Evolutionary conservation across 2,329 filamentous ascomycete genomes (phyloP), one percentile per base, ranked within the genome.

Genomic region (Biscogniauxia mediterranea): DNA sequence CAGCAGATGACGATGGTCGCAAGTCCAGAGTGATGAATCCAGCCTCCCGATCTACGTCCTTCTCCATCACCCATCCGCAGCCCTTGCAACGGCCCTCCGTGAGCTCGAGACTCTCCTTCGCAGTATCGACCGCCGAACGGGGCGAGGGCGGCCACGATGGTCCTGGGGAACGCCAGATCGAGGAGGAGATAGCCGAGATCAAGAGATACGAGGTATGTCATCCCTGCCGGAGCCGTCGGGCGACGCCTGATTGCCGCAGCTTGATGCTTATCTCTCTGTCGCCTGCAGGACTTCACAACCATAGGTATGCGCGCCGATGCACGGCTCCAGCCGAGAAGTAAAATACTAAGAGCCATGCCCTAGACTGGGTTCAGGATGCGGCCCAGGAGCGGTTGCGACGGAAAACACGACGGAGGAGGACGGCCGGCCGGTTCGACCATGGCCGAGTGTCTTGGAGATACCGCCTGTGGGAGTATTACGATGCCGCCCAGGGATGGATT

Each of bases 281-380:
- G 61, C 32, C 49, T 56, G 42, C 68, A 87, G 84, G 95, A 99
- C 78, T 99, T 99, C 75, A 97, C 93, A 5, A 99, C 95, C 0
- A 95, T 95, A 84, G 87, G 87, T 89, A 81, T 69, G 75, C 68
- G 73, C 66, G 64, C 62, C 62, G 52, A 61, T 61, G 56, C 63
- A 52, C 54, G 61, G 60, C 54, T 49, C 6, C 58, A 56, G 49
- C 23, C 23, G 32, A 51, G 52, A 52, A 46, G 49, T 50, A 46
- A 53, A 50, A 56, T 70, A 73, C 75, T 81, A 71, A 80, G 69
- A 63, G 55, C 28, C 20, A 61, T 51, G 56, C 55, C 54, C 79
- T 82, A 86, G 95, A 99, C 77, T 99, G 95, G 95, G 94, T 99
- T 0, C 94, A 99, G 76, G 95, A 99, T 84, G 93, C 94, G 11